These are phyloP conservation scores for Aspergillus aculeatus DNA, from an alignment of 2,329 filamentous ascomycete genomes.

Conservation along the genomic window DNA sequence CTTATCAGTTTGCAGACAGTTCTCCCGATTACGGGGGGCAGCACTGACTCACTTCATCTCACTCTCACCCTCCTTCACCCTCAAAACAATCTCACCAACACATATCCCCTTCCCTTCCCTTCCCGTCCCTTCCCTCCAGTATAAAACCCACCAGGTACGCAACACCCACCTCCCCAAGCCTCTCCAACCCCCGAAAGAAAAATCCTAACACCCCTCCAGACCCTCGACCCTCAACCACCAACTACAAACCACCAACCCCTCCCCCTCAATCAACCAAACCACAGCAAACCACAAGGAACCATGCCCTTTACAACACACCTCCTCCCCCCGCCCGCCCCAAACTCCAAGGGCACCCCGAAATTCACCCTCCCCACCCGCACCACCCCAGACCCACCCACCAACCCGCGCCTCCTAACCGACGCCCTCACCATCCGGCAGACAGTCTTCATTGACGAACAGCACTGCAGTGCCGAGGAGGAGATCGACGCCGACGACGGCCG, in stretches of 20 bases:
- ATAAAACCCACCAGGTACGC: too few species aligned
- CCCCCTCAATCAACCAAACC: background rate
- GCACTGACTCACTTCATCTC: too few species aligned
- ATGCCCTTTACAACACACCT: background rate
- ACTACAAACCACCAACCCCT: too few species aligned
- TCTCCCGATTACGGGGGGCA: too few species aligned
- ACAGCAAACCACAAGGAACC: background rate
- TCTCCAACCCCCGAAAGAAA: too few species aligned
- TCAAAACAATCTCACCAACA: too few species aligned
- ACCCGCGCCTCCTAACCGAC: conserved; percentile 58
- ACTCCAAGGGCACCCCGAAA: background rate
- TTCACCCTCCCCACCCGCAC: conserved; percentile 27
- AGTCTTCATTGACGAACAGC: conserved; percentile 60
- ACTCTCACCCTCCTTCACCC: too few species aligned
- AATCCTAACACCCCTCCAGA: too few species aligned
- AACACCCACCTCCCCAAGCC: too few species aligned
- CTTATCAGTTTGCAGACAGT: background rate
- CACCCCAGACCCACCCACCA: conserved; percentile 22
- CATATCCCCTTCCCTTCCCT: too few species aligned
- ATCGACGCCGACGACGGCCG: conserved; percentile 76
- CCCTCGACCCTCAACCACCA: too few species aligned
- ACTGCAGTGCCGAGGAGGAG: conserved; percentile 64
- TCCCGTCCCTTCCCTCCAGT: too few species aligned
- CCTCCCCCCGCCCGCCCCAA: background rate
- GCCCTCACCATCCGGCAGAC: conserved; percentile 58